Evolutionary conservation across 805 yeast genomes (phyloP), one percentile per base, ranked within the genome.

Genomic region (Saccharomycopsis olivae): DNA sequence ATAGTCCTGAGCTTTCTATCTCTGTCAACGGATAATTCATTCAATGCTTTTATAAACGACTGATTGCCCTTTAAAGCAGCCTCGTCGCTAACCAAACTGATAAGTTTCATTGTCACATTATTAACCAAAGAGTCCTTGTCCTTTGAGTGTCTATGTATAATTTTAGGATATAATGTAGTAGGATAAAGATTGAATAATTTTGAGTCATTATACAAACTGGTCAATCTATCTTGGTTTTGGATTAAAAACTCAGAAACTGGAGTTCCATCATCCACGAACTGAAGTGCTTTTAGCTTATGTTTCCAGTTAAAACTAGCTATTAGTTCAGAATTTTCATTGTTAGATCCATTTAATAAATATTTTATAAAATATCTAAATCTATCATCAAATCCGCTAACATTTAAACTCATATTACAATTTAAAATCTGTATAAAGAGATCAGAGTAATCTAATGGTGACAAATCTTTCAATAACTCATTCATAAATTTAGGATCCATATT

Each of bases 171-270:
- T 10, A 39, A 16, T 10, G 28, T 25, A 9, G 36, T 16, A 3
- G 48, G 28, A 17, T 42, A 45, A 14, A 45, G 17, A 19, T 35
- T 39, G 9, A 24, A 17, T 8, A 45, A 27, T 21, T 45, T 45
- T 16, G 36, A 27, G 10, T 39, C 28, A 19, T 32, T 35, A 33
- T 45, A 45, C 11, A 23, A n/a, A 4, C 27, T 21, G 21, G 30
- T 32, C 10, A 41, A 16, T 11, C 3, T 8, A 8, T 33, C 23
- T 9, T 29, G 11, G n/a, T 39, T 15, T 16, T 27, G 19, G 9
- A 19, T 10, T 3, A 39, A 21, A 18, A 34, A 24, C 2, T 21
- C 10, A 15, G 14, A 11, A 17, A 28, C 24, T 5, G 15, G 19
- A 29, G 10, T 23, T 15, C 13, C 16, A 10, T 18, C 28, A 9